Evolutionary conservation across 768 basidiomycete species (phyloP).

Genomic region (Lactarius tabidus): DNA sequence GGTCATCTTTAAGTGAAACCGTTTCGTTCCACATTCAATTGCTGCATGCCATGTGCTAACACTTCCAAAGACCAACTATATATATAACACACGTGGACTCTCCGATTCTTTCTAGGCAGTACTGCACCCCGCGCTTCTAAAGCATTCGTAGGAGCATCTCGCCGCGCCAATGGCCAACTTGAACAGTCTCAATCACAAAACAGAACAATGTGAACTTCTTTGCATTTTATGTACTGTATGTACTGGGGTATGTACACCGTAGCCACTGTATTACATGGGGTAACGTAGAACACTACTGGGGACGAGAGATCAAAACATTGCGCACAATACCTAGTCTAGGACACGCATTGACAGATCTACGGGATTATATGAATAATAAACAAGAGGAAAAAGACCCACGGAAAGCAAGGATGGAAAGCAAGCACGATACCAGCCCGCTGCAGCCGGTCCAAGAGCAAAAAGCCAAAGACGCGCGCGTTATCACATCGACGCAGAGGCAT

Average conservation of each 20-base stretch:
- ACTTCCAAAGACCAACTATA: too few relatives aligned
- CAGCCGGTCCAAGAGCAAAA: background rate
- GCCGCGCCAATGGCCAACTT: too few relatives aligned
- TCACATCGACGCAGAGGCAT: constrained; percentile 15
- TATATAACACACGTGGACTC: too few relatives aligned
- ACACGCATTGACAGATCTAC: background rate
- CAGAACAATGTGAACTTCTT: background rate
- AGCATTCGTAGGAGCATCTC: too few relatives aligned
- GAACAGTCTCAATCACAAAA: background rate
- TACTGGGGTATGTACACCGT: background rate
- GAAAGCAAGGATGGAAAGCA: background rate
- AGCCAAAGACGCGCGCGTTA: background rate
- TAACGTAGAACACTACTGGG: background rate
- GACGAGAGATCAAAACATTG: background rate
- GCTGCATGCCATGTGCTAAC: too few relatives aligned
- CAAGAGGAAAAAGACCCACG: background rate
- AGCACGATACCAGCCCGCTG: too few relatives aligned
- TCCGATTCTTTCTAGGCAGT: too few relatives aligned
- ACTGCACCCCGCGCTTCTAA: too few relatives aligned
- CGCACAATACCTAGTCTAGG: background rate
- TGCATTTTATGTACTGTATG: background rate
- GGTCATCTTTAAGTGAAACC: too few relatives aligned
- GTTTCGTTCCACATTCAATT: too few relatives aligned
- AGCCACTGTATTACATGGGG: background rate
- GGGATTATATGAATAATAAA: constrained; percentile 3